Conservation (phyloP, 2,329 filamentous ascomycete species). For the Trichoderma afroharzianum region DNA sequence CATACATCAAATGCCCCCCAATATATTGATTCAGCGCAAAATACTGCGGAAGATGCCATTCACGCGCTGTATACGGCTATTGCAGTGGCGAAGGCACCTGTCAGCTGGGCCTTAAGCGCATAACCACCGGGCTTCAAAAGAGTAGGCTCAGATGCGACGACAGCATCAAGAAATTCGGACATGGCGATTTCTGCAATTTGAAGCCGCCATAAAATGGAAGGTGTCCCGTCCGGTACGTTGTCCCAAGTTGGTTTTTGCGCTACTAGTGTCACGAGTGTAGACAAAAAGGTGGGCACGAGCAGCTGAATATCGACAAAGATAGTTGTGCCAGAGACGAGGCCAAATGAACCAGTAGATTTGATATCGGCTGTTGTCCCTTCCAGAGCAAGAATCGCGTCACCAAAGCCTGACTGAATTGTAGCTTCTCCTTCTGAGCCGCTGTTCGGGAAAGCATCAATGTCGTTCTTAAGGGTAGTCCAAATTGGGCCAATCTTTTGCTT, state of each 20-base stretch:
- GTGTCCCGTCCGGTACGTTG: neutral
- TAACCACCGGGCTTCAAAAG: neutral
- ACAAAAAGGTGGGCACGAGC: neutral
- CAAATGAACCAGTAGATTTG: neutral
- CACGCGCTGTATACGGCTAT: neutral
- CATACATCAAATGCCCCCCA: neutral
- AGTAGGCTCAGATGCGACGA: neutral
- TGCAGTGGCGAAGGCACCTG: neutral
- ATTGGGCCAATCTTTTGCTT: neutral
- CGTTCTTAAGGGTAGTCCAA: neutral
- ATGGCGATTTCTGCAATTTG: neutral
- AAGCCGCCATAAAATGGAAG: neutral
- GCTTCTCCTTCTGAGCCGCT: neutral
- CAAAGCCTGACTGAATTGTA: rapidly evolving
- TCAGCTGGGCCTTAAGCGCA: neutral
- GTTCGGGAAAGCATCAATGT: neutral
- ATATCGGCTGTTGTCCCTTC: neutral
- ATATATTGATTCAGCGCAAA: neutral
- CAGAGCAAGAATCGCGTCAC: neutral
- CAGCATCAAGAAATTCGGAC: neutral
- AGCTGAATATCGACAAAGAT: neutral
- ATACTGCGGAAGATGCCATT: neutral
- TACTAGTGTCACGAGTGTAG: rapidly evolving
- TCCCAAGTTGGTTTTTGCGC: neutral
- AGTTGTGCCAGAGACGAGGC: neutral